Base-by-base conservation (phyloP, 2,329 filamentous ascomycete species). In the Boeremia exigua region DNA sequence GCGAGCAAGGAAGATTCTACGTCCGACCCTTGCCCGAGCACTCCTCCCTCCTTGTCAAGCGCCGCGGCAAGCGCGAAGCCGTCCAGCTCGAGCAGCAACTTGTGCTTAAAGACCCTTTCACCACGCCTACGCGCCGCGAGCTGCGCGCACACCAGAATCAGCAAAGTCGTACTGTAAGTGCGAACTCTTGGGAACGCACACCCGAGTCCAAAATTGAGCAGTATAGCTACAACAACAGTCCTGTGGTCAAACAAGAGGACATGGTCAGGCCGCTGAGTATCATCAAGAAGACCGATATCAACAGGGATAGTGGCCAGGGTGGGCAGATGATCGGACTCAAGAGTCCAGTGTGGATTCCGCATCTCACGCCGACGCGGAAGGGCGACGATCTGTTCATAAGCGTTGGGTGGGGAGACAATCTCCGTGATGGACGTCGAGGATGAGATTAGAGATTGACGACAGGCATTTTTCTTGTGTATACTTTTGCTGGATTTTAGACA, bases 281-380 rank as follows among this genome's bases (percentile, higher is more conserved):
- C 19, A 32, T 54, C 3, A 29, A 48, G 28, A 50, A 54, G 48
- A 47, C 36, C 11, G 58, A 56, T 17, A 39, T 30, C 11, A 8
- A 23, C 12, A 44, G 15, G 25, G 2, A 27, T 38, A 39, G 32
- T 27, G 25, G 46, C 39, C 29, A 50, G 50, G 39, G 64, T 57
- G 61, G 58, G 6, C 65, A 65, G 19, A 57, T 61, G 54, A 55
- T 66, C 3, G 62, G 62, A 11, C 48, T 75, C 32, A 72, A 69
- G 48, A 76, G 73, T 51, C 85, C 86, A 0, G 80, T 81, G 1
- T 88, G 86, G 86, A 79, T 86, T 62, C 87, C 87, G 3, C 83
- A 81, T 61, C 67, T 91, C 64, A 91, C 88, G 40, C 88, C 88
- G 2, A 87, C 85, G 53, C 78, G 86, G 57, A 80, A 85, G 44